Conservation (phyloP, 2,329 filamentous ascomycete genomes). For the Capronia americana region DNA sequence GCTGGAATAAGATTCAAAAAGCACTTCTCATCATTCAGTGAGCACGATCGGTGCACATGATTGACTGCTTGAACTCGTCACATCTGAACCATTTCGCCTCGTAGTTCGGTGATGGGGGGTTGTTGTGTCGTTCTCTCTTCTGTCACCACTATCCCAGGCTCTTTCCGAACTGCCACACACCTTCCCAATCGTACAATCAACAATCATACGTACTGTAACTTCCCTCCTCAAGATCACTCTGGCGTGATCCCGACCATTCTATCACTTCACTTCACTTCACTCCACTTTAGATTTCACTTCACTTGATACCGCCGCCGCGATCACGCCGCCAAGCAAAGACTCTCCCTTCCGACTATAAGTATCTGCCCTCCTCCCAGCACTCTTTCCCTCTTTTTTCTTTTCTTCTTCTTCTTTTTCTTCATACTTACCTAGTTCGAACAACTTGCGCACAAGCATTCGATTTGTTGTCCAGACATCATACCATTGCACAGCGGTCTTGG, state of each 20-base stretch:
- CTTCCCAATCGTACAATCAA: neutral
- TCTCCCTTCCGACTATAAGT: conserved; percentile 15
- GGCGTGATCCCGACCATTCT: neutral
- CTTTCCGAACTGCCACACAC: too few relatives aligned
- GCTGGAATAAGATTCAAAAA: neutral
- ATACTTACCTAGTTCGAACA: conserved; percentile 32
- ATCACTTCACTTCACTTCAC: neutral
- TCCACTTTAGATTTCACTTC: neutral
- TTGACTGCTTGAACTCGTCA: neutral
- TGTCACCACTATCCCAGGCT: too few relatives aligned
- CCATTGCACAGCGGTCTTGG: conserved; percentile 30
- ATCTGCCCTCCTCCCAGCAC: neutral
- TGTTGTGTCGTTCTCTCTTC: neutral
- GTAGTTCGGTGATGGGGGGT: neutral
- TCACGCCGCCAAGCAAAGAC: conserved; percentile 10
- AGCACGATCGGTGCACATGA: neutral
- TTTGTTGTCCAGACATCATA: conserved; percentile 19
- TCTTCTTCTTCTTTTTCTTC: conserved; percentile 22
- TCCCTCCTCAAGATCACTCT: neutral
- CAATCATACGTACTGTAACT: neutral
- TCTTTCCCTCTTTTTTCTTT: conserved; percentile 1
- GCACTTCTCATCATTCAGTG: neutral
- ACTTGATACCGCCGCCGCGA: neutral
- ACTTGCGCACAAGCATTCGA: conserved; percentile 24
- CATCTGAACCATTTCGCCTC: neutral